Evolutionary conservation across 305 asterid genomes (phyloP).

Genomic region (Fraxinus sp.): DNA sequence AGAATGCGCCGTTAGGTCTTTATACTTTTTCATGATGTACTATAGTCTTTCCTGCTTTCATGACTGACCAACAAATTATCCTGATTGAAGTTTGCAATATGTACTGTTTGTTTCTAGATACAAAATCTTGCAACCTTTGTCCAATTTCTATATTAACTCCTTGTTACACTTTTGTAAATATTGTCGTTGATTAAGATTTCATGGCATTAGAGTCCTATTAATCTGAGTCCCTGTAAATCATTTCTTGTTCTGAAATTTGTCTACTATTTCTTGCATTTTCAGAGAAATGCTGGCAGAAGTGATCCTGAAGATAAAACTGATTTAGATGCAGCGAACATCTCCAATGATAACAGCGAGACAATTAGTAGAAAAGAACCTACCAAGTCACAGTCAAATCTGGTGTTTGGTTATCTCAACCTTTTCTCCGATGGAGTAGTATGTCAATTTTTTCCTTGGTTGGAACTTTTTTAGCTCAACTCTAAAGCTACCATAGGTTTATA

Average conservation of each 20-base stretch:
- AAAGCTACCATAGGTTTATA: conserved; percentile 1
- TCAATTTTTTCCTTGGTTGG: conserved; percentile 1
- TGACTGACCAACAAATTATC: neutral
- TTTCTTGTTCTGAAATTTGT: conserved; percentile 13
- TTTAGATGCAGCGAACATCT: conserved; percentile 26
- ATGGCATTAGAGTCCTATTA: neutral
- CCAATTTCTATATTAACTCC: neutral
- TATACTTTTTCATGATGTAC: neutral
- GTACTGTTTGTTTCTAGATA: neutral
- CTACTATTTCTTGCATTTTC: conserved; percentile 29
- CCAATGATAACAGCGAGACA: conserved; percentile 30
- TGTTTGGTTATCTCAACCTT: conserved; percentile 94
- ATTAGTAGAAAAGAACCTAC: conserved; percentile 34
- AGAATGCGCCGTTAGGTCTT: neutral
- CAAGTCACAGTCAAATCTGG: conserved; percentile 70
- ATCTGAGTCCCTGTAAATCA: neutral
- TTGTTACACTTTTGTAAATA: neutral
- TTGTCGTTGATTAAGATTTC: neutral
- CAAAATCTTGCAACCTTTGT: neutral
- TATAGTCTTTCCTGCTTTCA: neutral
- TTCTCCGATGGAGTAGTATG: conserved; percentile 98
- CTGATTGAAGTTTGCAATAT: neutral
- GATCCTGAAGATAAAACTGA: conserved; percentile 35
- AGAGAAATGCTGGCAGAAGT: conserved; percentile 55
- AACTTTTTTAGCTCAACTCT: neutral